Base-by-base conservation (phyloP, 768 basidiomycete genomes). In the Naganishia antarctica region DNA sequence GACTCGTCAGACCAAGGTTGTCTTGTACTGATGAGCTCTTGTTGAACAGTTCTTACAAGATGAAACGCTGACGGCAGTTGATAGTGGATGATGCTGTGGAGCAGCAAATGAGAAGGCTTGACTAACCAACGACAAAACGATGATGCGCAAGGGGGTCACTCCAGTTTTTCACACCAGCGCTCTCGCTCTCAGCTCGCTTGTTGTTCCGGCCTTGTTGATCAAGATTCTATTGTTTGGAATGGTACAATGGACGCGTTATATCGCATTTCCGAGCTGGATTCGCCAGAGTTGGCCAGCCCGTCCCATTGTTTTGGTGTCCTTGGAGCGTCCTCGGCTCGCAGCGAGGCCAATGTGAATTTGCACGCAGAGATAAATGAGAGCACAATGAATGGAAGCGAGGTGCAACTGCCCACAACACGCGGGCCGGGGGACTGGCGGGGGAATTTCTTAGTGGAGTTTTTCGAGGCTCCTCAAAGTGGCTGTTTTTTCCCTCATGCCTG, bases 201-300 rank as follows among this genome's bases (percentile, higher is more conserved):
- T 57, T 57, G 32, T 34, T 57, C 32, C 34, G 7, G n/a, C 32
- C 34, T 37, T 57, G 53, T 57, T 57, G 53, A 40, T 57, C 26
- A 23, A 57, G n/a, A 41, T 37, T 57, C 53, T 57, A 57, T 57
- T 57, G 34, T 53, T n/a, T 21, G 23, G 31, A n/a, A 21, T 34
- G 18, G 21, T 13, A 57, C 53, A 57, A 57, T 57, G 53, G 53
- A 57, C 53, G 53, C 53, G 53, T 31, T n/a, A 32, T 32, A n/a
- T 21, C 21, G 50, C n/a, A n/a, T n/a, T n/a, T n/a, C n/a, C n/a
- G n/a, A n/a, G n/a, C n/a, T n/a, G n/a, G n/a, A n/a, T n/a, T n/a
- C n/a, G 8, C 21, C 50, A 51, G 50, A 51, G 50, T 51, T 6
- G 50, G 50, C 34, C 7, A 7, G 34, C n/a, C n/a, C n/a, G n/a